Conservation (phyloP, 2,329 filamentous ascomycete genomes). For the Calonectria crousiana region DNA sequence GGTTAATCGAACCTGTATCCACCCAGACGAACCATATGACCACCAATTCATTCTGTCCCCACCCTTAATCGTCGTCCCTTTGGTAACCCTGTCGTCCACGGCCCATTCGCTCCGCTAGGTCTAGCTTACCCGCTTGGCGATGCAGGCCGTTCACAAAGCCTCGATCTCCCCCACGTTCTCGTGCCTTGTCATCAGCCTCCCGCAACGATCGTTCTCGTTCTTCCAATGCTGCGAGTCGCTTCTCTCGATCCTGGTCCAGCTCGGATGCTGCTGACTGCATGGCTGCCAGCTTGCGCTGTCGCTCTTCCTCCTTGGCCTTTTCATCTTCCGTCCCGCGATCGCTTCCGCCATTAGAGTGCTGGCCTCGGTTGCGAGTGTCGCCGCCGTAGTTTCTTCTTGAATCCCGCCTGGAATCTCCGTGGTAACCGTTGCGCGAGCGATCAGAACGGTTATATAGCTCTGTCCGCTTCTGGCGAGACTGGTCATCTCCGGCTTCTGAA, state of each 20-base stretch:
- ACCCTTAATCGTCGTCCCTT: slow-evolving; percentile 57
- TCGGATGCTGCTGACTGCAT: slow-evolving; percentile 80
- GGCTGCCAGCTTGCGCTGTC: slow-evolving; percentile 75
- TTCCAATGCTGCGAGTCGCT: slow-evolving; percentile 75
- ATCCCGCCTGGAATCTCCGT: slow-evolving; percentile 24
- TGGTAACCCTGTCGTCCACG: slow-evolving; percentile 60
- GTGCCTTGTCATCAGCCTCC: slow-evolving; percentile 75
- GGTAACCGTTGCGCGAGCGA: slow-evolving; percentile 18
- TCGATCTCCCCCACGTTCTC: slow-evolving; percentile 73
- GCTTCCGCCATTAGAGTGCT: slow-evolving; percentile 36
- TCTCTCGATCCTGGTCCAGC: slow-evolving; percentile 77
- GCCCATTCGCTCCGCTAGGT: slow-evolving; percentile 65
- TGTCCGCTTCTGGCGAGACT: slow-evolving; percentile 46
- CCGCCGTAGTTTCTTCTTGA: slow-evolving; percentile 31
- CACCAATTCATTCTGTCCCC: not conserved
- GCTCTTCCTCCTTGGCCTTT: slow-evolving; percentile 63
- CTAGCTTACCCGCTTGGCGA: slow-evolving; percentile 66
- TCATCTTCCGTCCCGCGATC: slow-evolving; percentile 35
- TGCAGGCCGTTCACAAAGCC: slow-evolving; percentile 75
- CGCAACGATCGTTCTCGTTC: slow-evolving; percentile 73
- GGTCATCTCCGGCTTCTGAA: slow-evolving; percentile 44
- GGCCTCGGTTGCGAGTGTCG: slow-evolving; percentile 40
- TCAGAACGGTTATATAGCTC: slow-evolving; percentile 18
- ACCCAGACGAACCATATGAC: slow-evolving; percentile 5
- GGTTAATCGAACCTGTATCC: not conserved